phyloP scores from a whole-genome alignment of 108 stramenopile species.

The Cyclotella atomus region DNA sequence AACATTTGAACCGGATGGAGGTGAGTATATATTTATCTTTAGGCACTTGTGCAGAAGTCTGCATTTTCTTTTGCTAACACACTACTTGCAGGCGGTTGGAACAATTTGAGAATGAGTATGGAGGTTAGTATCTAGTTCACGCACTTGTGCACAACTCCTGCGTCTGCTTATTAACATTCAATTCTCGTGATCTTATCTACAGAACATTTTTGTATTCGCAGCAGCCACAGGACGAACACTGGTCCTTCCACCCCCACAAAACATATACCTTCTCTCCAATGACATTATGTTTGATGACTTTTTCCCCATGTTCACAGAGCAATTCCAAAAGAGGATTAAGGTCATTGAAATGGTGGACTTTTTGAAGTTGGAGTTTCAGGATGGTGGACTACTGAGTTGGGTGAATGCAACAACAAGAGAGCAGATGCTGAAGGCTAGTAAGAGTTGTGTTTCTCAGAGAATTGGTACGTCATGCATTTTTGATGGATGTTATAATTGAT shows the following conservation, averaged over 20 bases:
- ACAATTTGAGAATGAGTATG: constrained; percentile 84
- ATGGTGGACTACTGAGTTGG: constrained; percentile 30
- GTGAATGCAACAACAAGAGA: constrained; percentile 21
- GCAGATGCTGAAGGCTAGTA: constrained; percentile 16
- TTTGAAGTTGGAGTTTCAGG: constrained; percentile 52
- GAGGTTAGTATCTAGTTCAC: constrained; percentile 56
- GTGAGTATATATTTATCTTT: no score
- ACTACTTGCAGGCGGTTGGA: no score
- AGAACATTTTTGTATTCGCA: constrained; percentile 82
- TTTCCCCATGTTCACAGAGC: constrained; percentile 65
- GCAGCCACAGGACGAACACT: constrained; percentile 86
- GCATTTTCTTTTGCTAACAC: no score
- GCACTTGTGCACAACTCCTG: no score
- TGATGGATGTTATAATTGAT: neutral
- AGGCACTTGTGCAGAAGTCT: no score
- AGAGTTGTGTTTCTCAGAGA: constrained; percentile 15
- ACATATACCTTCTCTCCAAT: constrained; percentile 73
- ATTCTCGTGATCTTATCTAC: neutral
- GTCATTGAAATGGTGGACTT: constrained; percentile 75
- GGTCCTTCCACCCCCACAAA: constrained; percentile 85
- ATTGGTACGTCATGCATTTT: neutral
- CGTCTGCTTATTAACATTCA: neutral
- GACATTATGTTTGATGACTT: constrained; percentile 81
- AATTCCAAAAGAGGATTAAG: constrained; percentile 59
- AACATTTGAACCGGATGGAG: constrained; percentile 74